Conservation (phyloP, 345 rosid genomes). For the Moricandia arvensis region DNA sequence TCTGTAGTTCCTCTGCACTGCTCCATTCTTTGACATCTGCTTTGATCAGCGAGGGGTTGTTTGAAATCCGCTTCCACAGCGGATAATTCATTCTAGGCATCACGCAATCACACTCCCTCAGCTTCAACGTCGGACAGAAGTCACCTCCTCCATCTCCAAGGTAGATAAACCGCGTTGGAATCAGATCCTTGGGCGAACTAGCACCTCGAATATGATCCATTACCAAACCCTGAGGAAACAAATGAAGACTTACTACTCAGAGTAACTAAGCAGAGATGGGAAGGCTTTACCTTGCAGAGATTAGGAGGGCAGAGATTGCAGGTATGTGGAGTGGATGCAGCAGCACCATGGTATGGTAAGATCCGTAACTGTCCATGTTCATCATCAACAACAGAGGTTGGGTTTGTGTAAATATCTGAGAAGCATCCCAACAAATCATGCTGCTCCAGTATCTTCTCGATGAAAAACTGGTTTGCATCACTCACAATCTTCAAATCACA, state of each 20-base stretch:
- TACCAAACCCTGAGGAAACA: constrained; percentile 54
- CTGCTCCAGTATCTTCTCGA: constrained; percentile 70
- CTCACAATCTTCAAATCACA: constrained; percentile 78
- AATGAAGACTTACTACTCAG: neutral
- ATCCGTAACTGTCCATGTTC: constrained; percentile 56
- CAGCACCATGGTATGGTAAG: constrained; percentile 51
- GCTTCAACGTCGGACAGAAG: constrained; percentile 69
- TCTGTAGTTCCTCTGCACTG: constrained; percentile 55
- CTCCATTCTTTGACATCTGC: constrained; percentile 75
- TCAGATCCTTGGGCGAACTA: constrained; percentile 22
- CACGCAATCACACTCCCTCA: constrained; percentile 53
- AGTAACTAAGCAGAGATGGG: neutral
- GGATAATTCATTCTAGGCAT: constrained; percentile 79
- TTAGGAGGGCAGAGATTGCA: constrained; percentile 66
- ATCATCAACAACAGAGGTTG: constrained; percentile 41
- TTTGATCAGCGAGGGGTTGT: constrained; percentile 47
- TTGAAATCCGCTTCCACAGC: constrained; percentile 49
- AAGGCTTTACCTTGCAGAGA: constrained; percentile 69
- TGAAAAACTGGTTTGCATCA: constrained; percentile 79
- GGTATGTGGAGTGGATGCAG: constrained; percentile 47
- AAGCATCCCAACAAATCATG: constrained; percentile 61
- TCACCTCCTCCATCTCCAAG: constrained; percentile 90
- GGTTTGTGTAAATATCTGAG: constrained; percentile 65
- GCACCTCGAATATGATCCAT: constrained; percentile 50
- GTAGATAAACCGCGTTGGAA: constrained; percentile 48